These are phyloP conservation scores for Vinca minor DNA, from an alignment of 257 asterid genomes.

Conservation along the genomic window DNA sequence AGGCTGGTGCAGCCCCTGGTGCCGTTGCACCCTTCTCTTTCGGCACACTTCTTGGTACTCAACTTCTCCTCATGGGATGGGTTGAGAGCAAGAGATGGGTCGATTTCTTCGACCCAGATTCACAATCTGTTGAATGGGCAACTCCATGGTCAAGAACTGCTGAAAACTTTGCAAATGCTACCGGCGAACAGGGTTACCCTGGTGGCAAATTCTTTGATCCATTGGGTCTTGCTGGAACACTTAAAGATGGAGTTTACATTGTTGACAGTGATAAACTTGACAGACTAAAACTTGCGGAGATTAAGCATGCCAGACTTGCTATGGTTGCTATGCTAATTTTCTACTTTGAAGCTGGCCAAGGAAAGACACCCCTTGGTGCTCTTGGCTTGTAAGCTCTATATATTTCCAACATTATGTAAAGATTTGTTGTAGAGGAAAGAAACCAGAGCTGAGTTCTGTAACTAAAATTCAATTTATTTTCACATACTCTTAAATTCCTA, in stretches of 20 bases:
- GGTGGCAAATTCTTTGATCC: conserved; percentile 97
- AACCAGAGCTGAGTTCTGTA: conserved; percentile 15
- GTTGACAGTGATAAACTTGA: conserved; percentile 83
- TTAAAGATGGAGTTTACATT: conserved; percentile 54
- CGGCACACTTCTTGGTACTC: conserved; percentile 90
- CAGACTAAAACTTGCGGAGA: conserved; percentile 88
- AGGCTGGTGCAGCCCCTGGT: conserved; percentile 91
- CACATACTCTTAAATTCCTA: neutral
- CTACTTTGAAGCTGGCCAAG: conserved; percentile 96
- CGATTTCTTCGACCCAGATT: conserved; percentile 84
- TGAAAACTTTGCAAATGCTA: conserved; percentile 72
- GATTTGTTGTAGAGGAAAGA: conserved; percentile 24
- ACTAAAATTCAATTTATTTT: conserved; percentile 5
- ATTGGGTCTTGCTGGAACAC: conserved; percentile 51
- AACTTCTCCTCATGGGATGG: conserved; percentile 96
- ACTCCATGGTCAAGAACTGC: conserved; percentile 93
- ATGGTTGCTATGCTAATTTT: conserved; percentile 92
- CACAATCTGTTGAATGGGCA: conserved; percentile 92
- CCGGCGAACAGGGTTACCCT: conserved; percentile 92
- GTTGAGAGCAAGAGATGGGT: conserved; percentile 99
- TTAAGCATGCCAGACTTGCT: conserved; percentile 90
- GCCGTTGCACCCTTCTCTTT: conserved; percentile 95
- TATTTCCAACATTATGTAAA: conserved; percentile 30
- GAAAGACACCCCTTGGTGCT: conserved; percentile 95
- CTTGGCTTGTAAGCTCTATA: conserved; percentile 89